Conservation (phyloP, 2,329 filamentous ascomycete species). For the Myriosclerotinia duriaeana region DNA sequence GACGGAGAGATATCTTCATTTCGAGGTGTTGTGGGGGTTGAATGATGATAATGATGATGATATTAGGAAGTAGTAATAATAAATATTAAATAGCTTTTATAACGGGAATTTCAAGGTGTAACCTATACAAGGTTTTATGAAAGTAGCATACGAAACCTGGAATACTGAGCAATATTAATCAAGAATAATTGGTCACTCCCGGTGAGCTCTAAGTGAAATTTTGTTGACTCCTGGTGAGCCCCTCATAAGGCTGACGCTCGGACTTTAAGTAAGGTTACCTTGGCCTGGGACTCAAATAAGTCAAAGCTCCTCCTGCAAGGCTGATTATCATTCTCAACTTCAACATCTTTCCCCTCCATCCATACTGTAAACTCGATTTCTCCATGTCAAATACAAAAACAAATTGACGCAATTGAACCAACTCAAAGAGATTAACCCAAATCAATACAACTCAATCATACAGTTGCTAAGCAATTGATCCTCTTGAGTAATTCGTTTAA, state of each 20-base stretch:
- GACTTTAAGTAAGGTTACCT: not conserved
- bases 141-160: not conserved
- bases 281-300: not conserved
- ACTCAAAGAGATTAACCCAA: no score
- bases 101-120: accelerated
- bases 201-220: no score
- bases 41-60: not conserved
- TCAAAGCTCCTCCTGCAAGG: conserved; percentile 15
- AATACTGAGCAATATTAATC: no score
- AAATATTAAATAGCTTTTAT: not conserved
- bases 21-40: not conserved
- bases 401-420: no score
- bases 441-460: no score
- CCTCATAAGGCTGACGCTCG: not conserved
- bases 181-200: not conserved
- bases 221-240: no score
- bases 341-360: not conserved
- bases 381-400: not conserved
- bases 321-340: not conserved
- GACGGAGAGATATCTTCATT: not conserved
- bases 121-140: no score
- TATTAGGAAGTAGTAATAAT: not conserved
- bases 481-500: no score
- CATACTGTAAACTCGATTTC: no score
- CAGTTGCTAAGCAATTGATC: no score